Conservation (phyloP, 202 grass and related monocot genomes). For the Schoenoplectus tabernaemontani region DNA sequence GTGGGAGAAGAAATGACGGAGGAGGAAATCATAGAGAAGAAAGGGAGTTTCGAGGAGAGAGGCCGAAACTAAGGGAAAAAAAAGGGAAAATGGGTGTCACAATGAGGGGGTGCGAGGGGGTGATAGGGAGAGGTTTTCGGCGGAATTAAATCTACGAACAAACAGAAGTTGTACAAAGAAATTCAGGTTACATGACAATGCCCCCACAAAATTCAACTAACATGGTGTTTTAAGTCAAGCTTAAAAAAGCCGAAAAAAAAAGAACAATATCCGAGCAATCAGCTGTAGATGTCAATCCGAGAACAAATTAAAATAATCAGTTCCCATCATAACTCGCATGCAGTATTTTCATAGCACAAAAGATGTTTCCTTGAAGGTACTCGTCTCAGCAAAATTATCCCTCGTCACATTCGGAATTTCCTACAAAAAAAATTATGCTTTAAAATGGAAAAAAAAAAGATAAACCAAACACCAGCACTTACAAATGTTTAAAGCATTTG, state of each 20-base stretch:
- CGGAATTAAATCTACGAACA: neutral
- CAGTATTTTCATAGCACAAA: neutral
- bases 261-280: neutral
- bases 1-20: too few species aligned
- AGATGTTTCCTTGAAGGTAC: constrained; percentile 10
- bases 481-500: neutral
- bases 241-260: neutral
- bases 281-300: neutral
- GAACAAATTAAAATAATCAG: neutral
- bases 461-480: neutral
- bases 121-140: too few species aligned
- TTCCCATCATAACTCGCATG: neutral
- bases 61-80: too few species aligned
- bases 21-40: too few species aligned
- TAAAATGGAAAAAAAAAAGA: neutral
- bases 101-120: too few species aligned
- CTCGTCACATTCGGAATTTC: neutral
- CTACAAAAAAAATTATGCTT: neutral
- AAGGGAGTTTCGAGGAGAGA: too few species aligned
- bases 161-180: neutral
- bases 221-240: neutral
- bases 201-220: neutral
- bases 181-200: neutral
- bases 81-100: too few species aligned
- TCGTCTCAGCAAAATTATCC: constrained; percentile 13